Base-by-base conservation (phyloP, 106 monocot species). In the Dactylorhiza incarnata region DNA sequence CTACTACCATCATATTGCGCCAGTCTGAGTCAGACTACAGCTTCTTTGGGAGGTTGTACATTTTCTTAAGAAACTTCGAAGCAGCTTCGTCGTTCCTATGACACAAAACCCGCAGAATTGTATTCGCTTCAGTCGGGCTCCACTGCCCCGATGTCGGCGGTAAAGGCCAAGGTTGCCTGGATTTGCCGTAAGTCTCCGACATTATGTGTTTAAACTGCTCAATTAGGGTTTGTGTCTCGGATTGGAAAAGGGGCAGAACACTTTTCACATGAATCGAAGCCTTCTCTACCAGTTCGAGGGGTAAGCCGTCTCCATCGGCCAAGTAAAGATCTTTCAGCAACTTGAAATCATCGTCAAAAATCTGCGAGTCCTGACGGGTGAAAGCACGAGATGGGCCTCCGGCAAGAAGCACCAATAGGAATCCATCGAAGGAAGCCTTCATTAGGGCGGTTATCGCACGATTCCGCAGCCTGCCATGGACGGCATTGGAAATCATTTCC, bases 21-120 rank as follows among this genome's bases (percentile, higher is more conserved):
- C 12, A 54, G 17, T 54, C 9, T 54, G 4, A 47, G 46, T 4
- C 48, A 72, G 44, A 56, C 77, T 76, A 91, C 4, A 91, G 79
- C 82, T 96, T 96, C 80, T 96, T 96, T 12, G 93, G 96, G 25
- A 96, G 87, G 68, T 81, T 78, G 17, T 96, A 96, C 16, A 87
- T 91, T 86, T 93, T 93, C 89, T 96, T 96, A 5, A 96, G 84
- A 73, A 89, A 96, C 70, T 81, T 93, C 9, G 96, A 89, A 55
- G 96, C 93, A 48, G 85, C 70, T 66, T 93, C 93, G 37, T 96
- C 96, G 55, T 91, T 81, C 66, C 96, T 76, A 68, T 96, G 80
- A 71, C 96, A 96, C 16, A 96, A 75, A 77, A 96, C 85, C 48
- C 93, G 79, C 49, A 96, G 73, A 48, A 96, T 58, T 14, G 96